These are phyloP conservation scores for Hura crepitans DNA, from an alignment of 441 rosid genomes.

Conservation along the genomic window DNA sequence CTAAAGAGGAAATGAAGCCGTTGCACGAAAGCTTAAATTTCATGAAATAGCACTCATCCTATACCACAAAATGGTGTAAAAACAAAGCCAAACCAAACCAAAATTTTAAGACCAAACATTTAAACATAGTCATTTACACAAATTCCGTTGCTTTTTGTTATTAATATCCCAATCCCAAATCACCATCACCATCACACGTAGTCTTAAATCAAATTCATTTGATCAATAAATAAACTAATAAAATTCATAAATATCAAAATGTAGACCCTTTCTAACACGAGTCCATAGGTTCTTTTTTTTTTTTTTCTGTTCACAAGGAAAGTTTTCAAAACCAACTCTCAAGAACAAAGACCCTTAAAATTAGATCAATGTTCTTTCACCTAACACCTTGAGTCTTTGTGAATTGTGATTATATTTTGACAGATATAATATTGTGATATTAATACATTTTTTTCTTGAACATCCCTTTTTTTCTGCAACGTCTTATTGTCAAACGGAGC, in stretches of 20 bases:
- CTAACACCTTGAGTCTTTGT: background rate
- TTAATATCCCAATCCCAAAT: conserved; percentile 3
- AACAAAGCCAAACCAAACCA: background rate
- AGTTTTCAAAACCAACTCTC: background rate
- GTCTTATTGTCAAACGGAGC: background rate
- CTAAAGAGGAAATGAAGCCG: no score
- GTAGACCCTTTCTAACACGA: background rate
- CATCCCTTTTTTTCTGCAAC: background rate
- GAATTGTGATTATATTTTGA: background rate
- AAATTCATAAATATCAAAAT: background rate
- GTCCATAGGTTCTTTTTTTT: conserved; percentile 8
- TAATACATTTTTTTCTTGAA: background rate
- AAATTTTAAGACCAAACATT: conserved; percentile 7
- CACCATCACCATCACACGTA: background rate
- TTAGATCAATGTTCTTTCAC: background rate
- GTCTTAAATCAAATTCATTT: background rate
- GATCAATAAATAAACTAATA: background rate
- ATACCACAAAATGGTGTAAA: background rate
- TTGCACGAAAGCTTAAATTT: background rate
- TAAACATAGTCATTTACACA: background rate
- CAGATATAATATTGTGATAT: no score
- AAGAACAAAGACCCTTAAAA: background rate
- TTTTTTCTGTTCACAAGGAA: background rate
- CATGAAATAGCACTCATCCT: background rate
- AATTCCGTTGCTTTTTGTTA: conserved; percentile 11